Conservation (phyloP, 1,284 basidiomycete genomes). For the Cystobasidiaceae sp. region DNA sequence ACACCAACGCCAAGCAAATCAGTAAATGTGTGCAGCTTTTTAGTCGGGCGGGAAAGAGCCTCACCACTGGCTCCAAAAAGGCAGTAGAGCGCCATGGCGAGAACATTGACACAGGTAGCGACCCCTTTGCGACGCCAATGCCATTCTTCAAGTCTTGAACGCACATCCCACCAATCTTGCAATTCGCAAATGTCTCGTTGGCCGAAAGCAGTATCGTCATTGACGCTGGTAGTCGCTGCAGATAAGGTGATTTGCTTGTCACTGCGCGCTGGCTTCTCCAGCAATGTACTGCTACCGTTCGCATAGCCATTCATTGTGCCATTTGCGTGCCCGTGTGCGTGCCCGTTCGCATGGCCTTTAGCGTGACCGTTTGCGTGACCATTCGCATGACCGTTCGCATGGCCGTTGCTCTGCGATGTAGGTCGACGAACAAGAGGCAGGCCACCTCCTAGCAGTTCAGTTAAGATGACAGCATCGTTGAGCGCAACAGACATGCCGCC, state of each 20-base stretch:
- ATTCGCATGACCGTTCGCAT: slow-evolving; percentile 12
- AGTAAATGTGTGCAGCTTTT: not conserved
- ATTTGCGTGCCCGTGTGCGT: not conserved
- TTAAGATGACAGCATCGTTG: slow-evolving; percentile 71
- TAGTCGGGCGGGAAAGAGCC: slow-evolving; percentile 44
- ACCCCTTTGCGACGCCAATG: slow-evolving; percentile 78
- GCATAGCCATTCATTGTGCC: not conserved
- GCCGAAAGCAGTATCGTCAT: not conserved
- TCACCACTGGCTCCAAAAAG: slow-evolving; percentile 78
- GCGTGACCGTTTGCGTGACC: not conserved
- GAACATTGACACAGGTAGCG: slow-evolving; percentile 77
- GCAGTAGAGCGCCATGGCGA: slow-evolving; percentile 85
- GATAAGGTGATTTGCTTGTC: not conserved
- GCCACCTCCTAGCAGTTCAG: slow-evolving; percentile 55
- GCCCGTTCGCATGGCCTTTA: not conserved
- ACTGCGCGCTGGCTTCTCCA: not conserved
- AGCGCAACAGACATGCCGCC: slow-evolving; percentile 94
- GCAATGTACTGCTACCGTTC: no score
- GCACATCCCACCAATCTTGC: slow-evolving; percentile 61
- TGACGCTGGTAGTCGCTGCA: no score
- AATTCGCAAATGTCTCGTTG: slow-evolving; percentile 44
- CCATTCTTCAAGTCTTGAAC: slow-evolving; percentile 62
- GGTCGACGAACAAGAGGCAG: not conserved
- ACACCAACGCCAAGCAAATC: not conserved
- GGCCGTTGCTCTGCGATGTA: not conserved